A percentile compares a stretch with the other conserved stretches of the same genome.
Evolutionary conservation across 2,329 filamentous ascomycete genomes (phyloP).

Genomic region (Monosporascus ibericus): DNA sequence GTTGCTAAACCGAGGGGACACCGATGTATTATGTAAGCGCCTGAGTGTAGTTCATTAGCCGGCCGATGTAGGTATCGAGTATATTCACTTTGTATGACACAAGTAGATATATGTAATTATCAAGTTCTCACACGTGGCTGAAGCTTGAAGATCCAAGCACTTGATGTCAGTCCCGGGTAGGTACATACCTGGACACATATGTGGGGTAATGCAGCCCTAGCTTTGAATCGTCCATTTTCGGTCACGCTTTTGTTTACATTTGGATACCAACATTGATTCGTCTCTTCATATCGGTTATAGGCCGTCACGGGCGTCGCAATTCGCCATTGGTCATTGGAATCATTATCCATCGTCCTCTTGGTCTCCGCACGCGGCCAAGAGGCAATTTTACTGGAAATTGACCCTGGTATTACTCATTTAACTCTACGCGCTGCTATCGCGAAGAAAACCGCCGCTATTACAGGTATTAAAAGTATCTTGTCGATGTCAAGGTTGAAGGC

Average conservation of each 20-base stretch:
- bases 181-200: no score
- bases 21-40: no score
- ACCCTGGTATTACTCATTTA: not conserved
- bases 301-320: not conserved
- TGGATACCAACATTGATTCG: not conserved
- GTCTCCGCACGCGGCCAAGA: not conserved
- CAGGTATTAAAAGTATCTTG: not conserved
- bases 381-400: not conserved
- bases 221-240: not conserved
- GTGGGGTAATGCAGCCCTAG: no score
- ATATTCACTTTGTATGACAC: no score
- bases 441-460: not conserved
- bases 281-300: not conserved
- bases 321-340: not conserved
- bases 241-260: no score
- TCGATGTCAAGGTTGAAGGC: conserved; percentile 15
- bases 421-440: not conserved
- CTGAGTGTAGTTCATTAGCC: no score
- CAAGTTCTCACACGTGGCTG: no score
- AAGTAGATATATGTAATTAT: no score
- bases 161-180: no score
- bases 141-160: no score
- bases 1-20: not conserved
- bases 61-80: no score
- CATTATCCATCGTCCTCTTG: not conserved